Evolutionary conservation across 345 rosid species (phyloP), one percentile per base, ranked within the genome.

Genomic region (Arabis alpina): DNA sequence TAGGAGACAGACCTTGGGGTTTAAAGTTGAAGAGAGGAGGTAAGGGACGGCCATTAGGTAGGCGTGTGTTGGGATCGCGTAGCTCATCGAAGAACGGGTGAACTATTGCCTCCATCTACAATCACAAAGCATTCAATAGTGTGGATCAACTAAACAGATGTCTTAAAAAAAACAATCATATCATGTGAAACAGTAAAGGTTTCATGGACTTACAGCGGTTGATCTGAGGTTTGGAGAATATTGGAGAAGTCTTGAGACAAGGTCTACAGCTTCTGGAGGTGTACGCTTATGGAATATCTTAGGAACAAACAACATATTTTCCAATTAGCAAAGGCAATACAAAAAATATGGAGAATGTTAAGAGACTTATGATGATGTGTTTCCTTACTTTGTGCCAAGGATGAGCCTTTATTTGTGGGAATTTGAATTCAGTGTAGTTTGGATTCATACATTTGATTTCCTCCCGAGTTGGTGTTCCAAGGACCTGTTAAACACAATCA

Each of bases 371-470:
- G 5, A 42, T 14, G 5, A 55, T 60, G 11, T 58, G 6, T 61
- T 48, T 15, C 54, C 76, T 79, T 86, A 89, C 98, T 84, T 94
- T 94, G 82, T 94, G 97, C 99, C 98, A 93, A 64, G 98, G 97
- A 76, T 93, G 98, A 53, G 98, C 93, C 77, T 93, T 93, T 78
- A 91, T 93, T 71, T 93, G 98, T 27, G 98, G 96, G 65, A 93
- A 93, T 71, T 84, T 86, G 83, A 81, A 84, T 72, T 86, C 91
- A 2, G 88, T 86, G 74, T 86, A 86, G 77, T 82, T 86, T 23
- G 91, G 91, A 66, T 86, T 86, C 91, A 86, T 86, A 62, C 91
- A 86, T 66, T 84, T 84, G 42, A 86, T 86, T 74, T 86, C 91
- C 80, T 86, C 91, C 23, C 91, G 73, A 6, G 88, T 84, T 40